Evolutionary conservation across 108 stramenopile species (phyloP).

Genomic region (Mediolabrus comicus): DNA sequence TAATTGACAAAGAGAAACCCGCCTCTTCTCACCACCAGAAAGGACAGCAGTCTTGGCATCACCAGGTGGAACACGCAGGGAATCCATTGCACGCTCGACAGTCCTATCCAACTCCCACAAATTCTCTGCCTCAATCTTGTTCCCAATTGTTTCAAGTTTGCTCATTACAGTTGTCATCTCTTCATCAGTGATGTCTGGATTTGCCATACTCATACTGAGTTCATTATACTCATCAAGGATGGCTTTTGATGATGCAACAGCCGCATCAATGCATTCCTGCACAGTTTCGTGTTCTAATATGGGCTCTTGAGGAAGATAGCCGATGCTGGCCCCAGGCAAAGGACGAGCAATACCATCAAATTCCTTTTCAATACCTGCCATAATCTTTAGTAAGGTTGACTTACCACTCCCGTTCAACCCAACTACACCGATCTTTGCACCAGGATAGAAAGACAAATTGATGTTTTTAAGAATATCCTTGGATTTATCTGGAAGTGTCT

Average conservation of each 20-base stretch:
- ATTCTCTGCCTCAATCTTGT: slow-evolving; percentile 87
- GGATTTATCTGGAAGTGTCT: slow-evolving; percentile 81
- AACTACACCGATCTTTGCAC: slow-evolving; percentile 92
- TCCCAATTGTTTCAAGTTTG: slow-evolving; percentile 61
- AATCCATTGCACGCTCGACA: slow-evolving; percentile 81
- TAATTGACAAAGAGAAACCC: slow-evolving; percentile 87
- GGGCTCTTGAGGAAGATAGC: slow-evolving; percentile 89
- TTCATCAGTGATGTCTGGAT: slow-evolving; percentile 76
- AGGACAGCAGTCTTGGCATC: slow-evolving; percentile 75
- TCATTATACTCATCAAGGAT: slow-evolving; percentile 83
- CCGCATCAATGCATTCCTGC: slow-evolving; percentile 79
- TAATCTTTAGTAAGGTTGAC: slow-evolving; percentile 88
- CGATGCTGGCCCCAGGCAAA: slow-evolving; percentile 82
- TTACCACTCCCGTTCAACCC: slow-evolving; percentile 91
- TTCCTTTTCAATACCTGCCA: slow-evolving; percentile 94
- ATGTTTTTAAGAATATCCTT: slow-evolving; percentile 89
- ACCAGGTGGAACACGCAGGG: slow-evolving; percentile 76
- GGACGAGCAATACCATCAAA: slow-evolving; percentile 85
- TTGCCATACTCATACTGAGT: slow-evolving; percentile 68
- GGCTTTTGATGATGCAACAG: slow-evolving; percentile 65
- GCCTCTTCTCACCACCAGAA: slow-evolving; percentile 96
- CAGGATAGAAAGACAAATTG: slow-evolving; percentile 86
- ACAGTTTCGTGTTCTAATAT: slow-evolving; percentile 74
- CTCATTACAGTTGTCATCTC: slow-evolving; percentile 68
- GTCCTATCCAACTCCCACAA: slow-evolving; percentile 86